These are phyloP conservation scores for Sugiyamaella floridensis DNA, from an alignment of 805 yeast genomes.

Conservation along the genomic window DNA sequence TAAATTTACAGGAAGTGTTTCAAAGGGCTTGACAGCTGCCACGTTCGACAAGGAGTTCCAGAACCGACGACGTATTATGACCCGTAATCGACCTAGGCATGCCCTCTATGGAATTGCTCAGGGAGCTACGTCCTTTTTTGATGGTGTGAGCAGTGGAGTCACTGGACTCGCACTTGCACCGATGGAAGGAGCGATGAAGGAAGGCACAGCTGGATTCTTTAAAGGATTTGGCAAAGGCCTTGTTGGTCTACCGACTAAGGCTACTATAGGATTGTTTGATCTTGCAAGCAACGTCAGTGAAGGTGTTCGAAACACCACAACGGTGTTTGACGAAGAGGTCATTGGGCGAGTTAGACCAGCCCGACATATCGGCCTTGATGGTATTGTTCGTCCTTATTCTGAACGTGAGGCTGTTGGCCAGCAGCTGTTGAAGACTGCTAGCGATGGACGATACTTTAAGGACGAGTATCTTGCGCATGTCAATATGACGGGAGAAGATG, in stretches of 20 bases:
- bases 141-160: constrained; percentile 79
- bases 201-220: constrained; percentile 87
- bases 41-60: constrained; percentile 84
- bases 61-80: constrained; percentile 55
- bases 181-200: constrained; percentile 77
- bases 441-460: constrained; percentile 66
- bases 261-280: constrained; percentile 92
- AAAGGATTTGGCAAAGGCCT: constrained; percentile 91
- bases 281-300: constrained; percentile 88
- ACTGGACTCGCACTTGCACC: constrained; percentile 90
- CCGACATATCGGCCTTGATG: constrained; percentile 62
- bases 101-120: constrained; percentile 76
- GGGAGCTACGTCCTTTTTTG: constrained; percentile 86
- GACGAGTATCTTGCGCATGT: constrained; percentile 84
- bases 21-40: constrained; percentile 87
- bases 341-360: constrained; percentile 79
- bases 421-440: constrained; percentile 76
- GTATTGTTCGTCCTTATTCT: constrained; percentile 66
- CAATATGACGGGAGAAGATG: constrained; percentile 72
- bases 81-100: constrained; percentile 74
- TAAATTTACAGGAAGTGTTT: constrained; percentile 85
- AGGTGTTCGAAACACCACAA: constrained; percentile 88
- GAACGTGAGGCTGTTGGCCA: constrained; percentile 91
- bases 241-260: constrained; percentile 93
- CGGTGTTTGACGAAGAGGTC: constrained; percentile 74